A percentile compares a stretch with the other conserved stretches of the same genome.
These are phyloP conservation scores for Vitis rotundifolia DNA, from an alignment of 164 flowering plant genomes.

Conservation along the genomic window DNA sequence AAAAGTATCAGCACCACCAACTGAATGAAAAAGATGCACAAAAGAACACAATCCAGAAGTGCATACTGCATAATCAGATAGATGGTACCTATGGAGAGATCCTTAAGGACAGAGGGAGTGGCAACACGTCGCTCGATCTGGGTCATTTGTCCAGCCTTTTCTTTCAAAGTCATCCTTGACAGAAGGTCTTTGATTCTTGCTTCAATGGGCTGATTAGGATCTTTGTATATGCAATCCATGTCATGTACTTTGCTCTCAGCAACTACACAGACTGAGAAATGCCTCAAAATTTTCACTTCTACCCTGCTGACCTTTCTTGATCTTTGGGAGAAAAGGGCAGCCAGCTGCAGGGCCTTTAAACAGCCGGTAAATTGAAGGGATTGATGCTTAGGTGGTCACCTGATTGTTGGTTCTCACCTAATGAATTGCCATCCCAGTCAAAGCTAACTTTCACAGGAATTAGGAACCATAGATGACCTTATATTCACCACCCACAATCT, in stretches of 20 bases:
- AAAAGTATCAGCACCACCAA: slow-evolving; percentile 3
- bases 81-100: slow-evolving; percentile 42
- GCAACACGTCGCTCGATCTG: slow-evolving; percentile 66
- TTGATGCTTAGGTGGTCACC: too few relatives aligned
- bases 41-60: background rate
- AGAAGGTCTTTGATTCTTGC: slow-evolving; percentile 60
- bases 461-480: too few relatives aligned
- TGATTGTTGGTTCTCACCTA: too few relatives aligned
- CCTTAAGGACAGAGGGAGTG: slow-evolving; percentile 35
- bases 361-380: too few relatives aligned
- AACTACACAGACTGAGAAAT: too few relatives aligned
- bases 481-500: too few relatives aligned
- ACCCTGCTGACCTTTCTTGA: too few relatives aligned
- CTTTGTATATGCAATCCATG: slow-evolving; percentile 35
- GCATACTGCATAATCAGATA: background rate
- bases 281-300: too few relatives aligned
- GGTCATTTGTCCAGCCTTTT: slow-evolving; percentile 76
- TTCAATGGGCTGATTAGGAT: slow-evolving; percentile 49
- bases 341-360: too few relatives aligned
- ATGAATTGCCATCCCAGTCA: too few relatives aligned
- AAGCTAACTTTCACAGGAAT: too few relatives aligned
- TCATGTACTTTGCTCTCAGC: background rate
- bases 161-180: slow-evolving; percentile 58
- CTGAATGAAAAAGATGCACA: background rate
- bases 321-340: too few relatives aligned